Evolutionary conservation across 768 basidiomycete genomes (phyloP).

Genomic region (Hericium alpestre): DNA sequence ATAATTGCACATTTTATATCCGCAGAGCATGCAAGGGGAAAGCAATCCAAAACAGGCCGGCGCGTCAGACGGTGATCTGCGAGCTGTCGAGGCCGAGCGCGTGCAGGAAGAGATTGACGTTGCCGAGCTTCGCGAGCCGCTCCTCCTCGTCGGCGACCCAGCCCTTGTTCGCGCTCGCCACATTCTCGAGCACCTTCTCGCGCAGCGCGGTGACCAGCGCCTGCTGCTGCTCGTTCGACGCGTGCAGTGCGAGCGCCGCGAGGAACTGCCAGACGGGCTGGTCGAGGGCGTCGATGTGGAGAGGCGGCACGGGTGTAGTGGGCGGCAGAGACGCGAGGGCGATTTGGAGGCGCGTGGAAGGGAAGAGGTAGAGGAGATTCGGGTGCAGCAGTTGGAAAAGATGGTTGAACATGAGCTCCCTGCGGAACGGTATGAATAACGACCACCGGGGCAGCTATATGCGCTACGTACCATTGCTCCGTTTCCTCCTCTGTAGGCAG

Average conservation of each 20-base stretch:
- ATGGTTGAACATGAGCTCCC: conserved; percentile 83
- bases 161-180: conserved; percentile 67
- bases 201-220: conserved; percentile 74
- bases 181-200: conserved; percentile 90
- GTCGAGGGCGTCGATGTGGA: conserved; percentile 56
- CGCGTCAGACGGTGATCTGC: conserved; percentile 36
- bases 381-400: conserved; percentile 74
- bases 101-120: conserved; percentile 86
- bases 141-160: conserved; percentile 66
- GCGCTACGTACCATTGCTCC: conserved; percentile 59
- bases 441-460: neutral
- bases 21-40: neutral
- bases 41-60: neutral
- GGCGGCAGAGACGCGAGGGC: conserved; percentile 19
- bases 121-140: conserved; percentile 70
- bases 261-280: conserved; percentile 95
- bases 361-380: conserved; percentile 75
- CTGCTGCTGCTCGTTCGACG: conserved; percentile 80
- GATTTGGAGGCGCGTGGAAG: conserved; percentile 66
- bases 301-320: conserved; percentile 23
- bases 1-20: neutral
- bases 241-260: conserved; percentile 78
- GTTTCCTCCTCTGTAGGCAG: conserved; percentile 62
- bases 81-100: conserved; percentile 66
- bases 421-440: conserved; percentile 20